A percentile compares a stretch with the other conserved stretches of the same genome.
Evolutionary conservation across 805 yeast genomes (phyloP).

Genomic region (Wickerhamomyces queroliae): DNA sequence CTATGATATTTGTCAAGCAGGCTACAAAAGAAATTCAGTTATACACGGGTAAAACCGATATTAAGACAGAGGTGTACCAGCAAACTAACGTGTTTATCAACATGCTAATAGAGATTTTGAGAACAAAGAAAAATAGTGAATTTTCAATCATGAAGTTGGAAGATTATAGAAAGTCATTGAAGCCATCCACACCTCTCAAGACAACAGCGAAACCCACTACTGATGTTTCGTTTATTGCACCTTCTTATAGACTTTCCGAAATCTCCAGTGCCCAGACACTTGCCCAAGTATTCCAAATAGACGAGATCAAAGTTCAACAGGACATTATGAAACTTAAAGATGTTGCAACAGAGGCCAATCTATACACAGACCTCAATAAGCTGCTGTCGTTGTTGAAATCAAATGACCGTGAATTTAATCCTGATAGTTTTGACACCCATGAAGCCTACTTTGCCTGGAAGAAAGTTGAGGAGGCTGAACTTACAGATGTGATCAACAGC

Average conservation of each 20-base stretch:
- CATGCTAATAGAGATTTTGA: constrained; percentile 10
- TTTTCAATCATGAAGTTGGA: constrained; percentile 35
- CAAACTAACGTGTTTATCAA: constrained; percentile 15
- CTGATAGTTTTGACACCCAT: constrained; percentile 30
- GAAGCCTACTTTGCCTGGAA: constrained; percentile 37
- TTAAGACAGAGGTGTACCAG: constrained; percentile 12
- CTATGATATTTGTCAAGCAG: constrained; percentile 45
- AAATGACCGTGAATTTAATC: constrained; percentile 24
- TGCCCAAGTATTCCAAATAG: constrained; percentile 42
- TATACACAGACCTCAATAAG: constrained; percentile 25
- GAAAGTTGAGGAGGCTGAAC: constrained; percentile 27
- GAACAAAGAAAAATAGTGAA: constrained; percentile 23
- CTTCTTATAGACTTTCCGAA: constrained; percentile 49
- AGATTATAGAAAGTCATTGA: constrained; percentile 31
- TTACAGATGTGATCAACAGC: constrained; percentile 24
- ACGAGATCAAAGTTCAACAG: constrained; percentile 43
- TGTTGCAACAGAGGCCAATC: constrained; percentile 27
- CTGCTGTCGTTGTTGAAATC: constrained; percentile 10
- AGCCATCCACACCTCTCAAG: constrained; percentile 8
- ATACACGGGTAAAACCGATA: constrained; percentile 16
- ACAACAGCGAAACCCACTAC: neutral
- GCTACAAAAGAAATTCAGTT: constrained; percentile 47
- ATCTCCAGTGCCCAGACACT: constrained; percentile 48
- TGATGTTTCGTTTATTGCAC: constrained; percentile 28
- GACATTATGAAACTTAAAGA: constrained; percentile 42